Evolutionary conservation across 1,284 basidiomycete genomes (phyloP).

Genomic region (Anthracocystis setariae): DNA sequence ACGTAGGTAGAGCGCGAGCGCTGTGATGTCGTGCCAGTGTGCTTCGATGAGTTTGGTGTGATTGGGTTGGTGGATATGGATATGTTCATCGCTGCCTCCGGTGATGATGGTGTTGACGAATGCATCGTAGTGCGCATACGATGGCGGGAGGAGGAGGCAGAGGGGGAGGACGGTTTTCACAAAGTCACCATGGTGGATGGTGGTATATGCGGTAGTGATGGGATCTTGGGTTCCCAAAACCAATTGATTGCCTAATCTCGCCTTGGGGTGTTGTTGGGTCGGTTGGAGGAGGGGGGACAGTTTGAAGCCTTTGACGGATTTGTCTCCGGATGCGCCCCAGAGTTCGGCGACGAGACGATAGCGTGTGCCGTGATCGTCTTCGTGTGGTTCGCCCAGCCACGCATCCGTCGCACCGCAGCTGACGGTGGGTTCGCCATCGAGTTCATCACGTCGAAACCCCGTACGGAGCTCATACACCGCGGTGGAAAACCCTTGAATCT

Average conservation of each 20-base stretch:
- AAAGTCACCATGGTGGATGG: constrained; percentile 15
- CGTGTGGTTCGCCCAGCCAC: constrained; percentile 13
- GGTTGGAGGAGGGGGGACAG: constrained; percentile 17
- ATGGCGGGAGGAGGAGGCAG: not conserved
- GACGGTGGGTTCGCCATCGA: constrained; percentile 12
- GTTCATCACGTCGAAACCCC: constrained; percentile 9
- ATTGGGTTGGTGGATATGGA: constrained; percentile 17
- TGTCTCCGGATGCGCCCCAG: constrained; percentile 31
- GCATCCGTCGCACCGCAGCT: constrained; percentile 5
- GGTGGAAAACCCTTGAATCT: constrained; percentile 34
- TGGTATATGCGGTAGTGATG: not conserved
- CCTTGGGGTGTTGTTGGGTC: not conserved
- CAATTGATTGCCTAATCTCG: not conserved
- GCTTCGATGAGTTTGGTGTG: constrained; percentile 32
- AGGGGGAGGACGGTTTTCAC: constrained; percentile 28
- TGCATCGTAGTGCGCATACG: not conserved
- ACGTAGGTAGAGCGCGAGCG: constrained; percentile 32
- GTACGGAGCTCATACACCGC: constrained; percentile 33
- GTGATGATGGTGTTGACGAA: constrained; percentile 17
- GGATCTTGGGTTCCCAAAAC: constrained; percentile 3
- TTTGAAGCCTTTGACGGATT: constrained; percentile 11
- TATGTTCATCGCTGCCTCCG: constrained; percentile 33
- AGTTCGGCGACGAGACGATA: constrained; percentile 17
- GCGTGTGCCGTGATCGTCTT: constrained; percentile 17
- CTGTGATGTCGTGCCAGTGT: constrained; percentile 59